Evolutionary conservation across 495 filamentous ascomycete genomes (phyloP), one percentile per base, ranked within the genome.

Genomic region (Rostrohypoxylon terebratum): DNA sequence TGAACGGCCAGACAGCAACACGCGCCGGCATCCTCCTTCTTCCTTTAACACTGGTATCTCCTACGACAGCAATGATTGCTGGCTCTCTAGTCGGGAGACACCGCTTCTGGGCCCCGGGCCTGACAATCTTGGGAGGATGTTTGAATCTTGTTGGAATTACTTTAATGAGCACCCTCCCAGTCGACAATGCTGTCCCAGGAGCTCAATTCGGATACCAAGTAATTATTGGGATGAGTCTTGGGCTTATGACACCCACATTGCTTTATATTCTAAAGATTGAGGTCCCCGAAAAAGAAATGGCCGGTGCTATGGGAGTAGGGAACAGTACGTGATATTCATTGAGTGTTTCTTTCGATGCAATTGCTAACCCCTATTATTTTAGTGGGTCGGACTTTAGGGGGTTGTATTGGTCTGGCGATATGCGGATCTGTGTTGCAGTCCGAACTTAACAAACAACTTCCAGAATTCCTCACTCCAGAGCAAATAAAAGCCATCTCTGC

Each of bases 191-290:
- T 10, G 55, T 67, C 1, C 55, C 64, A 10, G 42, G 31, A 6
- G 64, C 64, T 14, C 64, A 67, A 40, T 67, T 67, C 14, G 64
- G 64, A 5, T 67, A 67, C 14, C 64, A 67, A 53, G 64, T 67
- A 14, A 67, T 67, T 40, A 67, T 67, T 11, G 64, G 64, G 1
- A 60, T 67, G 55, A 60, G 64, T 34, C 64, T 67, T n/a, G 64
- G 64, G n/a, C 64, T 67, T 3, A 67, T 67, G 64, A 67, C 64
- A 33, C 64, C 64, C 3, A 67, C 64, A 20, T 36, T 67, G 18
- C 55, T 67, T 4, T 67, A 67, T 34, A 23, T 67, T 14, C 16
- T 67, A 8, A 67, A 67, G 21, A 45, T 67, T 2, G 64, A 67
- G 38, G 64, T 67, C 1, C 64, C 64, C 7, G 64, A 67, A n/a